Evolutionary conservation across 768 basidiomycete species (phyloP), one percentile per base, ranked within the genome.

Genomic region (Candolleomyces eurysporus): DNA sequence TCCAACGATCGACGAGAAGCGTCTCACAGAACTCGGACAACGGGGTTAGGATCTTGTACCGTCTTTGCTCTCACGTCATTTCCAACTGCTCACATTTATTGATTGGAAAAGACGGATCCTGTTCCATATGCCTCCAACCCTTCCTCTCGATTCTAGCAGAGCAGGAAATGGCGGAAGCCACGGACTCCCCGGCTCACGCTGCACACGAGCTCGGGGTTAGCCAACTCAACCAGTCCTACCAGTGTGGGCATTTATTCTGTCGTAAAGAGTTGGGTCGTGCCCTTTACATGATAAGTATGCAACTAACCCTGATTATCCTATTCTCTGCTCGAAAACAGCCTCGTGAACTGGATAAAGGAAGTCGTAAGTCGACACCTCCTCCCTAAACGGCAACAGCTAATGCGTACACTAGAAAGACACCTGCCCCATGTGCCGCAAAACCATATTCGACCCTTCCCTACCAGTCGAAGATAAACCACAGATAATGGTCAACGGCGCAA

Each of bases 121-220:
- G 92, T 67, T 83, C 91, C 11, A 90, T 94, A 65, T 94, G 92
- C 71, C 81, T 88, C 63, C 88, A 82, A 39, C 76, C 89, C 0
- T 87, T 87, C 66, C 77, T 82, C n/a, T 83, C 88, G 11, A 75
- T 89, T 17, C 71, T 93, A 22, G 82, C 90, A 0, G 89, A 92
- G 64, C 89, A 91, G 68, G 91, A 94, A 72, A 80, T 80, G 55
- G 89, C 89, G 0, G 67, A 75, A 22, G 91, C 80, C 7, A 89
- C 92, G 87, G 90, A 92, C 67, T 89, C 90, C 1, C 90, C 91
- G 4, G 89, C 90, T 9, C 82, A 88, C 62, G 82, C 89, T 16
- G 64, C 78, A n/a, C 87, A 91, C 63, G 80, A 85, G 42, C 72
- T 89, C 0, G 92, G 92, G 3, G 84, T 92, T 21, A 90, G 90